Evolutionary conservation across 352 stramenopile species (phyloP).

Genomic region (Phytopythium litorale): DNA sequence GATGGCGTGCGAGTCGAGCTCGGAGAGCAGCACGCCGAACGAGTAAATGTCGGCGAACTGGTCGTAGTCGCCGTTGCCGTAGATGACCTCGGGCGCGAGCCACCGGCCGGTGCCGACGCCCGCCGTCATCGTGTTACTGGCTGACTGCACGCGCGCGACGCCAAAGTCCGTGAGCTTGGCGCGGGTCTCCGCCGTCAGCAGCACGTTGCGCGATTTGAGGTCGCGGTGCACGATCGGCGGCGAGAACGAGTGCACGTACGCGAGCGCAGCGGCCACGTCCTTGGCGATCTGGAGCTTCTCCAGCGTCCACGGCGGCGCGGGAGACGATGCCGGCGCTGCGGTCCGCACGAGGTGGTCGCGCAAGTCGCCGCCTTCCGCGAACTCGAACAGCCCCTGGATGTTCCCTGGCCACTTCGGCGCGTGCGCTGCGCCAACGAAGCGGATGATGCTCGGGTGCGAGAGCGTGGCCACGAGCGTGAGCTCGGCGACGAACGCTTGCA

Average conservation of each 20-base stretch:
- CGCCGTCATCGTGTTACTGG: constrained; percentile 12
- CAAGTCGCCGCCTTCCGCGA: constrained; percentile 58
- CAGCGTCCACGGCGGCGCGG: constrained; percentile 5
- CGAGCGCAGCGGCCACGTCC: constrained; percentile 42
- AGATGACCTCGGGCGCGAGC: constrained; percentile 16
- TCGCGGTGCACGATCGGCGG: constrained; percentile 42
- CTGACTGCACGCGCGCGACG: background rate
- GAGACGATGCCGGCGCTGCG: background rate
- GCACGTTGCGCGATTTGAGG: constrained; percentile 29
- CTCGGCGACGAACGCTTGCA: constrained; percentile 51
- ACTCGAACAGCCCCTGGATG: constrained; percentile 61
- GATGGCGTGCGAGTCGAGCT: constrained; percentile 9
- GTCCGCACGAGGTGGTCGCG: constrained; percentile 27
- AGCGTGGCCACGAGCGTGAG: constrained; percentile 65
- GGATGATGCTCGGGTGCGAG: constrained; percentile 61
- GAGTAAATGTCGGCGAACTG: constrained; percentile 7
- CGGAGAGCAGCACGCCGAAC: constrained; percentile 10
- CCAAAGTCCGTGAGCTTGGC: constrained; percentile 25
- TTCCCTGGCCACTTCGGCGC: constrained; percentile 32
- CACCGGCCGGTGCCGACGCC: constrained; percentile 16
- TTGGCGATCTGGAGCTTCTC: constrained; percentile 34
- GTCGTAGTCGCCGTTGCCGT: constrained; percentile 3
- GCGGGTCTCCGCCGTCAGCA: constrained; percentile 4
- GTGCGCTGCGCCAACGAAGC: constrained; percentile 61
- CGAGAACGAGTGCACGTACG: constrained; percentile 38